These are phyloP conservation scores for Eucalyptus tenuipes DNA, from an alignment of 345 rosid genomes.

Conservation along the genomic window DNA sequence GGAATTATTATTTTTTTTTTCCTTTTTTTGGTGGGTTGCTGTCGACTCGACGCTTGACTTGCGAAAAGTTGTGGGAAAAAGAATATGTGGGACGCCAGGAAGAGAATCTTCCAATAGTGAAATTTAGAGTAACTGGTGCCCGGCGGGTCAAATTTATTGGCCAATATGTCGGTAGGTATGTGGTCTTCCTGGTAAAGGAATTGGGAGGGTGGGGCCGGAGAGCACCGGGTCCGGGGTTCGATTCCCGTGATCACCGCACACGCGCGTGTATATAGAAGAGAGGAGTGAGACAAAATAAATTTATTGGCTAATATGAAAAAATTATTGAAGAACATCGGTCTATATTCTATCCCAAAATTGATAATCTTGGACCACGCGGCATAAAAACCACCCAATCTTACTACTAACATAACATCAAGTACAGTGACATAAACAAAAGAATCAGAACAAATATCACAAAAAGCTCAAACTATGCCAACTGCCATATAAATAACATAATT, in stretches of 20 bases:
- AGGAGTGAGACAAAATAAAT: neutral
- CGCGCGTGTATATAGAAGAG: neutral
- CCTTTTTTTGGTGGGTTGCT: neutral
- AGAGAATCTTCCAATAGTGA: neutral
- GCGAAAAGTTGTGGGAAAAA: neutral
- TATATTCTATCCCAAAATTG: neutral
- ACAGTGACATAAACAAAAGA: accelerated
- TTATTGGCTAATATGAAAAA: neutral
- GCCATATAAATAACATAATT: too few relatives aligned
- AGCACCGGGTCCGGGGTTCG: neutral
- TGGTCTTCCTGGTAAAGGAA: neutral
- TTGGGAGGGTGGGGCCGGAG: neutral
- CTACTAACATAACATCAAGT: neutral
- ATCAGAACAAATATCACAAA: neutral
- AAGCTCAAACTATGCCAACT: accelerated
- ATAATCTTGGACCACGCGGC: neutral
- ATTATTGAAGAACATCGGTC: neutral
- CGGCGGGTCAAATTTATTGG: neutral
- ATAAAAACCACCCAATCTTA: neutral
- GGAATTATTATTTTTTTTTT: neutral
- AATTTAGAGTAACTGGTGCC: neutral
- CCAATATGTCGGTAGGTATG: neutral
- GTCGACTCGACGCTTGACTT: neutral
- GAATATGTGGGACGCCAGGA: neutral
- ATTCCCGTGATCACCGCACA: neutral